Base-by-base conservation (phyloP, 352 stramenopile species). In the Phytopythium ostracodes region DNA sequence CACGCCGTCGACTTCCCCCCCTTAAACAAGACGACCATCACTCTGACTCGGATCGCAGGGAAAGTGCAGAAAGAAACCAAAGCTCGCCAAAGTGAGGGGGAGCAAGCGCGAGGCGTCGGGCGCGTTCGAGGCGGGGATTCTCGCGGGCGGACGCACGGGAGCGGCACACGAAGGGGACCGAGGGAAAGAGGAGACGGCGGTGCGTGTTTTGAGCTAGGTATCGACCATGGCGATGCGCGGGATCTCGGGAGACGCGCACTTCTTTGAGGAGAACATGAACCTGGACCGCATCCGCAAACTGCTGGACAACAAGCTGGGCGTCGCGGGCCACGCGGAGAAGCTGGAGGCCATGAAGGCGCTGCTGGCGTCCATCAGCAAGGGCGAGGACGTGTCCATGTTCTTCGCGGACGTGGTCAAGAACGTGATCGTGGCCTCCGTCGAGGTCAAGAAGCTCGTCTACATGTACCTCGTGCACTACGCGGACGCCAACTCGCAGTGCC, bases 371-470 rank as follows among this genome's bases (percentile, higher is more conserved):
- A 98, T 99, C 65, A 97, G 81, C 70, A 99, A 99, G 72, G 95
- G 96, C 29, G 87, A 98, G 53, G 94, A 99, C 76, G 96, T 99
- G 17, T 97, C 87, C 42, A 88, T 98, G 47, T 99, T 99, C 84
- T 99, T 99, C 73, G 89, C 96, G 4, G 94, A 99, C 65, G 97
- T 99, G 24, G 97, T 99, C 52, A 94, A 95, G 70, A 99, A 98
- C 72, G 87, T 96, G 18, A 92, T 96, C 62, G 88, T 96, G 31
- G 91, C 89, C 27, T 97, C 81, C 50, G 87, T 99, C 33, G 97
- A 99, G 72, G 93, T 99, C n/a, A 98, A 99, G 66, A 99, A 99
- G 76, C 97, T 99, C 79, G 96, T 99, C 25, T 99, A 99, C 79
- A 99, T 99, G 79, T 99, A 99, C 75, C 81, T 99, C 17, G 95